These are phyloP conservation scores for Microdochium paspali DNA, from an alignment of 2,329 filamentous ascomycete genomes.

Conservation along the genomic window DNA sequence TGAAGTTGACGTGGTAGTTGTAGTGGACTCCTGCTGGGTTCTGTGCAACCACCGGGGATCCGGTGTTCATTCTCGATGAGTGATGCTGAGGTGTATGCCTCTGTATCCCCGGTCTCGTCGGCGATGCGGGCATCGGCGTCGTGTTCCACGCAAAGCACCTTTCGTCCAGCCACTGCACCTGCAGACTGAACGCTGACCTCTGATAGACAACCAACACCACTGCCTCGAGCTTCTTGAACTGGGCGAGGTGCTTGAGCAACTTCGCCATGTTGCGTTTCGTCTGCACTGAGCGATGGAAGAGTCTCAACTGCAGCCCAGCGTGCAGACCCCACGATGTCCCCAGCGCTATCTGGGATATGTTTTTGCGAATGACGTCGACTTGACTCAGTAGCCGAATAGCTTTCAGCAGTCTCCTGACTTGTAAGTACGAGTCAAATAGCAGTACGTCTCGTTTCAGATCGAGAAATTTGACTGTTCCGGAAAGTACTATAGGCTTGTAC, in stretches of 20 bases:
- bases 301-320: slow-evolving; percentile 33
- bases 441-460: slow-evolving; percentile 35
- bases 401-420: slow-evolving; percentile 35
- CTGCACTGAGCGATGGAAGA: slow-evolving; percentile 33
- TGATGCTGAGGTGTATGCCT: background rate
- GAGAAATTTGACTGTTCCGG: slow-evolving; percentile 34
- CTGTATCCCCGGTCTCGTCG: slow-evolving; percentile 4
- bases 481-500: slow-evolving; percentile 33
- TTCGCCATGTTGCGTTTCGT: slow-evolving; percentile 28
- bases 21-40: slow-evolving; percentile 29
- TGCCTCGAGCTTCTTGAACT: slow-evolving; percentile 27
- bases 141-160: background rate
- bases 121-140: slow-evolving; percentile 1
- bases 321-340: slow-evolving; percentile 37
- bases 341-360: slow-evolving; percentile 29
- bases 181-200: slow-evolving; percentile 33
- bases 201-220: slow-evolving; percentile 37
- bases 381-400: slow-evolving; percentile 35
- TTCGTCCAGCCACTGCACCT: slow-evolving; percentile 8
- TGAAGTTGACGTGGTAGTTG: slow-evolving; percentile 36
- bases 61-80: background rate
- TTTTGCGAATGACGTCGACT: slow-evolving; percentile 31
- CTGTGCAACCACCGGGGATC: slow-evolving; percentile 25
- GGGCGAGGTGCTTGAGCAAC: slow-evolving; percentile 28
- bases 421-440: slow-evolving; percentile 36